Evolutionary conservation across 257 asterid species (phyloP).

Genomic region (Nicotiana undulata): DNA sequence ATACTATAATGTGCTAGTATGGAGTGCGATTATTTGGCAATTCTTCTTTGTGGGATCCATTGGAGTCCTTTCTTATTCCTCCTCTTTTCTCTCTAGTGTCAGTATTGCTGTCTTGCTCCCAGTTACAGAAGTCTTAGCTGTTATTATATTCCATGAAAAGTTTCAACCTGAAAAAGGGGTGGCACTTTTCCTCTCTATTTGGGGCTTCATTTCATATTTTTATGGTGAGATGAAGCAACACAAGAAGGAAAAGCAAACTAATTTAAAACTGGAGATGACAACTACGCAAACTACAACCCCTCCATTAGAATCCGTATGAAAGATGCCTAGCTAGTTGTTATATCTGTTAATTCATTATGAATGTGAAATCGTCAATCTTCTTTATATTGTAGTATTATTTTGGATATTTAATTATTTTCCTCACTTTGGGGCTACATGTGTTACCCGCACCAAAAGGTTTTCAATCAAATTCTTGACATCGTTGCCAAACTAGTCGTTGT

Average conservation of each 20-base stretch:
- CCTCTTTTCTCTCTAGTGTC: conserved; percentile 12
- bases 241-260: not conserved
- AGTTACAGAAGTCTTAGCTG: conserved; percentile 12
- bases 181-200: not conserved
- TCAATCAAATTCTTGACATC: no score
- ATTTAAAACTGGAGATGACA: not conserved
- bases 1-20: conserved; percentile 10
- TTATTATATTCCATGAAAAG: conserved; percentile 10
- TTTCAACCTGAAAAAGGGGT: not conserved
- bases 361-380: no score
- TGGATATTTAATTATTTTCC: no score
- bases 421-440: no score
- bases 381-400: no score
- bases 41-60: conserved; percentile 14
- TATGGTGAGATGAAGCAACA: not conserved
- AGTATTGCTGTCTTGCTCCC: conserved; percentile 16
- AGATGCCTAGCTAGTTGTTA: not conserved
- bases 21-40: conserved; percentile 14
- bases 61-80: conserved; percentile 21
- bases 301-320: not conserved
- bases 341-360: no score
- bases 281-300: not conserved
- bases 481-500: no score
- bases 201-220: no score
- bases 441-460: no score